phyloP scores from a whole-genome alignment of 371 early-diverging fungal species.

The Rhizopus delemar region DNA sequence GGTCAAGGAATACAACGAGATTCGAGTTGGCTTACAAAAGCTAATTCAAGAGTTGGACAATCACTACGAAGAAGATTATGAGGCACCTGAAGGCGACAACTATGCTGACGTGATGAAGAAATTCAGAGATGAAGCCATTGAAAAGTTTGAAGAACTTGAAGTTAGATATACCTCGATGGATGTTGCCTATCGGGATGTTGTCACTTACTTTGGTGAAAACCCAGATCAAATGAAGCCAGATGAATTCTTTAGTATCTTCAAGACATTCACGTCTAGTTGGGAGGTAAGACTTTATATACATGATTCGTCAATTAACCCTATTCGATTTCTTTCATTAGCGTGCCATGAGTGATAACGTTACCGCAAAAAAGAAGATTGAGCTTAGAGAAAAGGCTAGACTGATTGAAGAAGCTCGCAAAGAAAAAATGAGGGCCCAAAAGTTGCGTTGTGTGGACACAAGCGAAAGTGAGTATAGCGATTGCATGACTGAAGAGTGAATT shows the following conservation, averaged over 20 bases:
- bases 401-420: slow-evolving; percentile 47
- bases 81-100: slow-evolving; percentile 38
- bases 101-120: slow-evolving; percentile 49
- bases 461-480: slow-evolving; percentile 27
- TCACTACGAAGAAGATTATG: slow-evolving; percentile 48
- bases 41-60: slow-evolving; percentile 50
- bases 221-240: slow-evolving; percentile 78
- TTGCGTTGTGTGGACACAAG: slow-evolving; percentile 52
- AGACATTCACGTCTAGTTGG: slow-evolving; percentile 76
- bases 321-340: slow-evolving; percentile 23
- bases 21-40: slow-evolving; percentile 59
- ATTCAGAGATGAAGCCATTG: slow-evolving; percentile 54
- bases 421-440: slow-evolving; percentile 46
- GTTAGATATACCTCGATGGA: slow-evolving; percentile 63
- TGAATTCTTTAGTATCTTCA: slow-evolving; percentile 88
- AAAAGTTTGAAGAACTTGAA: slow-evolving; percentile 52
- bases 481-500: not conserved
- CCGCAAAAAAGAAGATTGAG: slow-evolving; percentile 45
- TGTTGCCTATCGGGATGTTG: slow-evolving; percentile 66
- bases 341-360: slow-evolving; percentile 52
- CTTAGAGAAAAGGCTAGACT: slow-evolving; percentile 43
- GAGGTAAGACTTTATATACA: slow-evolving; percentile 39
- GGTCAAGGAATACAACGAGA: slow-evolving; percentile 57
- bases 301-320: not conserved
- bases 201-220: slow-evolving; percentile 83